Evolutionary conservation across 1,284 basidiomycete species (phyloP).

Genomic region (Apiotrichum gamsii): DNA sequence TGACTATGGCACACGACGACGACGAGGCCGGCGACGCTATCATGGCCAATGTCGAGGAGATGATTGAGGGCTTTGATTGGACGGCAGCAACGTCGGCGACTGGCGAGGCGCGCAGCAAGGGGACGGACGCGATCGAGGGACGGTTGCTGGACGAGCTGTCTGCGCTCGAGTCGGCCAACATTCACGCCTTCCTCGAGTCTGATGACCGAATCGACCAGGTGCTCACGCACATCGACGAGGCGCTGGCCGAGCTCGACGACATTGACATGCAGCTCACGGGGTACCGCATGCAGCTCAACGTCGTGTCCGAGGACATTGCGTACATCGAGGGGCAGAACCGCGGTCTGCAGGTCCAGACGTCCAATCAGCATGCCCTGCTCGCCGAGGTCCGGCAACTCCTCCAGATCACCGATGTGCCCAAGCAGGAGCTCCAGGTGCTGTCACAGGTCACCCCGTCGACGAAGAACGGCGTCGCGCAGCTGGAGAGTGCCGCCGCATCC

Average conservation of each 20-base stretch:
- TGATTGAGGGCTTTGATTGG: constrained; percentile 98
- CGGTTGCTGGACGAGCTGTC: constrained; percentile 76
- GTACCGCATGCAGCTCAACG: constrained; percentile 89
- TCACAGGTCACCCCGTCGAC: constrained; percentile 82
- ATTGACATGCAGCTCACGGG: constrained; percentile 80
- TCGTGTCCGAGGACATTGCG: constrained; percentile 86
- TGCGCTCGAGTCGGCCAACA: constrained; percentile 93
- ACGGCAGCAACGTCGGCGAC: constrained; percentile 48
- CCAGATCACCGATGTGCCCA: constrained; percentile 90
- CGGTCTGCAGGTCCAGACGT: constrained; percentile 93
- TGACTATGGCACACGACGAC: constrained; percentile 49
- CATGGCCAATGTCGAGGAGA: constrained; percentile 88
- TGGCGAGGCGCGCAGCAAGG: constrained; percentile 43
- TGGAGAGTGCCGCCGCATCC: constrained; percentile 77
- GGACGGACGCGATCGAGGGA: constrained; percentile 81
- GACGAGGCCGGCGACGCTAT: constrained; percentile 70
- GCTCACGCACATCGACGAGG: constrained; percentile 79
- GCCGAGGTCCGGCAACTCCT: constrained; percentile 76
- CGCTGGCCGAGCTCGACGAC: constrained; percentile 73
- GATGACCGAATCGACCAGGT: constrained; percentile 81
- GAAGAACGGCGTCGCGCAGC: constrained; percentile 61
- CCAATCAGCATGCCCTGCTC: constrained; percentile 82
- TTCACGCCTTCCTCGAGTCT: constrained; percentile 93
- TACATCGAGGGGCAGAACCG: constrained; percentile 96
- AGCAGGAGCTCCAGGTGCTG: constrained; percentile 65